Evolutionary conservation across 306 rosid species (phyloP).

Genomic region (Aeschynomene evenia): DNA sequence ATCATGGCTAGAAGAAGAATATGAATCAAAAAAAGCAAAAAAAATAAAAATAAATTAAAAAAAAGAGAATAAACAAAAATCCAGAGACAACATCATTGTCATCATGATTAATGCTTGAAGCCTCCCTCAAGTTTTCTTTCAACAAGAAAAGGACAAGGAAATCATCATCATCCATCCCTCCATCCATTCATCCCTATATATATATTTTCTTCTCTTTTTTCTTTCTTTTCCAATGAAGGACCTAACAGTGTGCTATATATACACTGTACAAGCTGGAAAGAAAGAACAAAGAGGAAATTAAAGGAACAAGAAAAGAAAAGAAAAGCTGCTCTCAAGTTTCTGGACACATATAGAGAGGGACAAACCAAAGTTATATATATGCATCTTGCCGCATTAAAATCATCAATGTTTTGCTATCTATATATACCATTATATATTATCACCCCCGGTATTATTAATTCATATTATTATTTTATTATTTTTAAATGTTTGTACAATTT

Average conservation of each 20-base stretch:
- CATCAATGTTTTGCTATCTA: conserved; percentile 63
- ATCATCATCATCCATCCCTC: too few species aligned
- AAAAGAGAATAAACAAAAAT: conserved; percentile 25
- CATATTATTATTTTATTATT: conserved; percentile 67
- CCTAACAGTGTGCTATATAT: conserved; percentile 35
- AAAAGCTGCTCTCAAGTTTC: conserved; percentile 60
- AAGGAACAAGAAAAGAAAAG: conserved; percentile 31
- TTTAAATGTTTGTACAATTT: conserved; percentile 53
- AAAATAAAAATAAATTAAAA: background rate
- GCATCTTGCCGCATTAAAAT: conserved; percentile 58
- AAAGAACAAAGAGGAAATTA: conserved; percentile 32
- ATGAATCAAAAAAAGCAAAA: background rate
- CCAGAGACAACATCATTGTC: conserved; percentile 50
- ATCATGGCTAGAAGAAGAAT: conserved; percentile 57
- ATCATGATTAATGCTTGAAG: conserved; percentile 50
- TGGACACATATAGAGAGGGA: conserved; percentile 39
- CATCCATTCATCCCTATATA: conserved; percentile 39
- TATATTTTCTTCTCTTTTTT: conserved; percentile 30
- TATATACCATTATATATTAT: conserved; percentile 42
- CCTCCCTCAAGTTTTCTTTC: conserved; percentile 50
- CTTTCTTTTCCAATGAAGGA: conserved; percentile 44
- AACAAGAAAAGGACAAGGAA: conserved; percentile 40
- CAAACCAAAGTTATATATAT: conserved; percentile 53
- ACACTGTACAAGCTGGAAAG: conserved; percentile 54
- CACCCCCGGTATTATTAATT: conserved; percentile 39